phyloP scores from a whole-genome alignment of 2,329 filamentous ascomycete genomes.

The Corinectria fuckeliana region DNA sequence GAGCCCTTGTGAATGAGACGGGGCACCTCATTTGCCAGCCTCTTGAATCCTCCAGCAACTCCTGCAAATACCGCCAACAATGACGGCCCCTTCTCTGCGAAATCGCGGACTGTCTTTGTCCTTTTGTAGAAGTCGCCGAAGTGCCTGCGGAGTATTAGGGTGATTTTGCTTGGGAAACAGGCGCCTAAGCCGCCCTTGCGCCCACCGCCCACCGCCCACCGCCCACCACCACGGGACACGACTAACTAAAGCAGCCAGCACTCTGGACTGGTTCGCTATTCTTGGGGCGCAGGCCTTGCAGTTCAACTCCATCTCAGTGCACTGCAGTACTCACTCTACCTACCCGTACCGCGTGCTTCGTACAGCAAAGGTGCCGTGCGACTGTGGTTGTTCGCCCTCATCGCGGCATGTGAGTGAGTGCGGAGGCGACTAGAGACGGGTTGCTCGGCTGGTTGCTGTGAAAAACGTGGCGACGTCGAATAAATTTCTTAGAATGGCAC shows the following conservation, averaged over 20 bases:
- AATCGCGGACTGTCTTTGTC: neutral
- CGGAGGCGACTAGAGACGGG: neutral
- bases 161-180: too few relatives aligned
- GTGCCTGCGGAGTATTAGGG: too few relatives aligned
- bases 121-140: neutral
- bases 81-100: neutral
- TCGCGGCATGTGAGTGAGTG: neutral
- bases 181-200: neutral
- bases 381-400: neutral
- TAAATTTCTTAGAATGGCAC: slow-evolving; percentile 2
- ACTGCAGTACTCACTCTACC: too few relatives aligned
- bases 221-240: neutral
- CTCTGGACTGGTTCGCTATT: slow-evolving; percentile 1
- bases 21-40: slow-evolving; percentile 4
- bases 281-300: slow-evolving; percentile 1
- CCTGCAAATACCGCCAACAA: neutral
- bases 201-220: neutral
- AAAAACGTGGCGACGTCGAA: neutral
- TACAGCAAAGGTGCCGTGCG: neutral
- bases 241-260: slow-evolving; percentile 17
- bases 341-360: too few relatives aligned
- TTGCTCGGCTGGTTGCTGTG: slow-evolving; percentile 3
- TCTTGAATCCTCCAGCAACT: neutral
- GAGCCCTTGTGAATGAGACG: neutral
- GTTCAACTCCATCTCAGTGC: neutral